Evolutionary conservation across 1,284 basidiomycete genomes (phyloP).

Genomic region (Salmacisia buchloeana): DNA sequence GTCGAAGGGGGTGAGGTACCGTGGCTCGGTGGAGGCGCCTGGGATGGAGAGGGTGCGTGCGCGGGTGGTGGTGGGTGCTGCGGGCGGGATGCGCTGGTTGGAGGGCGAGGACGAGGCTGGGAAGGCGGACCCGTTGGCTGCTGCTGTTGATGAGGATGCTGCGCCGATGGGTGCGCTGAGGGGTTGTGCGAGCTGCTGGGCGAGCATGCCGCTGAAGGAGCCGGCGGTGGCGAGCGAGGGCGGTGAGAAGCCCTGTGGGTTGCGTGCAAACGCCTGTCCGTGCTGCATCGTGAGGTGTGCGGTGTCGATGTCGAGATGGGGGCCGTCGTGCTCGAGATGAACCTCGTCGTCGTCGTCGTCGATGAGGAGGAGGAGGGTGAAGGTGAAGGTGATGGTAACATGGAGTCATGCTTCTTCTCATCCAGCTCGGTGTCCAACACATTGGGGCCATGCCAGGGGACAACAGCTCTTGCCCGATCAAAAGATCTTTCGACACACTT

Average conservation of each 20-base stretch:
- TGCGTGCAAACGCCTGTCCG: conserved; percentile 22
- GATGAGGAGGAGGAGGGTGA: too few species aligned
- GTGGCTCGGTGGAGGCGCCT: conserved; percentile 16
- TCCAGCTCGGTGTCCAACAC: too few species aligned
- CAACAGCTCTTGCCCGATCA: too few species aligned
- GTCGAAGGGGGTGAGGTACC: conserved; percentile 45
- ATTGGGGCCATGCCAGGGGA: too few species aligned
- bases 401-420: too few species aligned
- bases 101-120: background rate
- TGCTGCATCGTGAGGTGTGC: background rate
- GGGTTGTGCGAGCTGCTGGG: conserved; percentile 16
- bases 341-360: too few species aligned
- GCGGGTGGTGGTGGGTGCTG: conserved; percentile 17
- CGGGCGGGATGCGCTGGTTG: conserved; percentile 4
- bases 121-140: background rate
- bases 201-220: conserved; percentile 43
- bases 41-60: conserved; percentile 26
- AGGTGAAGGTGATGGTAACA: too few species aligned
- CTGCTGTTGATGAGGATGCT: background rate
- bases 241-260: conserved; percentile 41
- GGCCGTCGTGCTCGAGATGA: too few species aligned
- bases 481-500: too few species aligned
- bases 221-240: conserved; percentile 24
- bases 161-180: conserved; percentile 4
- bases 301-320: background rate